Evolutionary conservation across 139 green algal species (phyloP).

Genomic region (Coccomyxa sp.): DNA sequence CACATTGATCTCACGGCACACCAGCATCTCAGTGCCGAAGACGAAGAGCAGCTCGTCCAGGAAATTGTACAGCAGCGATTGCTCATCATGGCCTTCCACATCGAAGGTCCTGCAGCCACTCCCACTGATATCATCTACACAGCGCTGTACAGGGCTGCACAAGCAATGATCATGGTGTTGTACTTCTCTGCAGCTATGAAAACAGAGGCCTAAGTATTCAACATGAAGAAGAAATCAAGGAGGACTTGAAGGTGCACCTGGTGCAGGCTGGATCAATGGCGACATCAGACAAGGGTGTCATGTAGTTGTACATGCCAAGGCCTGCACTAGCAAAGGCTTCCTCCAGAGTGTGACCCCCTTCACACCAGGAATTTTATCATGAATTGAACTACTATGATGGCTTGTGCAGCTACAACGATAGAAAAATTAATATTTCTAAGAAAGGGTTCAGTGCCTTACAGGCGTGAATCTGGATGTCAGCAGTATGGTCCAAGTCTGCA

Average conservation of each 20-base stretch:
- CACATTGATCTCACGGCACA: conserved; percentile 48
- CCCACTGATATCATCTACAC: too few relatives aligned
- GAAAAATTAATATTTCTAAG: too few relatives aligned
- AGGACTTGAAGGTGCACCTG: too few relatives aligned
- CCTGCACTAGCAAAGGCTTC: conserved; percentile 60
- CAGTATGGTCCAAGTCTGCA: conserved; percentile 82
- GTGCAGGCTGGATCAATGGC: not conserved
- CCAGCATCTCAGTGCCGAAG: conserved; percentile 69
- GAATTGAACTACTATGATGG: not conserved
- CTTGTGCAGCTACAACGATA: not conserved
- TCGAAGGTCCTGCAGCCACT: conserved; percentile 28
- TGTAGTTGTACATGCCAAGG: conserved; percentile 86
- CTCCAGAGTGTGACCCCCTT: conserved; percentile 51
- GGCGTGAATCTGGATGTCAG: conserved; percentile 81
- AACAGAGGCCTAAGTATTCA: too few relatives aligned
- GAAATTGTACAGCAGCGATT: conserved; percentile 76
- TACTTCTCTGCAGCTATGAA: too few relatives aligned
- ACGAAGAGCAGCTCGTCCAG: conserved; percentile 83
- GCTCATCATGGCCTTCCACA: conserved; percentile 66
- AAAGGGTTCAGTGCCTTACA: conserved; percentile 35
- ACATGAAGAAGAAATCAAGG: too few relatives aligned
- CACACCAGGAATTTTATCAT: not conserved
- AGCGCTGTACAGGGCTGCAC: too few relatives aligned
- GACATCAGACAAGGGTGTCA: conserved; percentile 39
- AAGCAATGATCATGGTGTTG: too few relatives aligned